Evolutionary conservation across 2,329 filamentous ascomycete genomes (phyloP), one percentile per base, ranked within the genome.

Genomic region (Monascus ruber): DNA sequence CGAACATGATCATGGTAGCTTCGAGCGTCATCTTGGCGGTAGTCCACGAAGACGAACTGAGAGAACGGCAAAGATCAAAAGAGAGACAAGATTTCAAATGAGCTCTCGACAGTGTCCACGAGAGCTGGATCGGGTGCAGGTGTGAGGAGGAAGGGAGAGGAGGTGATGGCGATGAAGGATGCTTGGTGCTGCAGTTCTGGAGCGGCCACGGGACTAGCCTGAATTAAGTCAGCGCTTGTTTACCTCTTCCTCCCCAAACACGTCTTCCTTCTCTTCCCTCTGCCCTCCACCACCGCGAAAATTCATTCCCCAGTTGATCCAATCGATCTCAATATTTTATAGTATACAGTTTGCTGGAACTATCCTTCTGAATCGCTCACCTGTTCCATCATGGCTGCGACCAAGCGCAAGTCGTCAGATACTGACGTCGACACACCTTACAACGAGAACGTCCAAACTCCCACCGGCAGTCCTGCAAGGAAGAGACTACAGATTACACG

Each of bases 1-100:
- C 64, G 41, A 47, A 68, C 75, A 96, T 81, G 66, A 98, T 85
- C 88, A 98, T 96, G 47, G 94, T 93, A 71, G 91, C 93, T 80
- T 98, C 91, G 68, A 98, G 81, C 69, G 82, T 85, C 91, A 98
- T 98, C 60, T 74, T 88, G 79, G 64, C 68, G 64, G 64, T 17
- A 17, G 17, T 17, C 55, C 48, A 42, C 49, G 39, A 37, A 39
- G 40, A 35, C 35, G 36, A 45, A 33, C 31, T 39, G 6, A 24
- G 24, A 31, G 36, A 37, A n/a, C 6, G 32, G 11, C n/a, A 6
- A 11, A 8, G 24, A 42, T 38, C 24, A 34, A 40, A 42, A 34
- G 35, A 31, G 43, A 35, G 42, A 10, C 11, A 42, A 36, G 17
- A 17, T 17, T 2, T 17, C 17, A 17, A 17, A 17, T 17, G 17